Evolutionary conservation across 495 filamentous ascomycete genomes (phyloP).

Genomic region (Ascobolus immersus): DNA sequence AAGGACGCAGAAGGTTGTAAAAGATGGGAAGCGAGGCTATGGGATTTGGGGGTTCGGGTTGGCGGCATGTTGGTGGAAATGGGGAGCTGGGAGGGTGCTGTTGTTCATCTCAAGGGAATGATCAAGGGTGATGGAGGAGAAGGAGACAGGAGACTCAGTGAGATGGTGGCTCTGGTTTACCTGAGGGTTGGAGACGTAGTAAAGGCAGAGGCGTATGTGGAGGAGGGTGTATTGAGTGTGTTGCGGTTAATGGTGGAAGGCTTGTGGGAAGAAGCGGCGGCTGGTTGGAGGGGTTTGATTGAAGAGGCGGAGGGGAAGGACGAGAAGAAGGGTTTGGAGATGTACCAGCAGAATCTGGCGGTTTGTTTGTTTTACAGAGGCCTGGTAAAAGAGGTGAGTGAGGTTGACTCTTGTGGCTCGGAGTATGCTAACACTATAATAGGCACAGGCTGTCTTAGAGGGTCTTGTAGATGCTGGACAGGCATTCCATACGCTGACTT

Average conservation of each 20-base stretch:
- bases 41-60: conserved; percentile 50
- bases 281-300: conserved; percentile 33
- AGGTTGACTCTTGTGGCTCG: too few relatives aligned
- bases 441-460: conserved; percentile 41
- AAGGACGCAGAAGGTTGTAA: conserved; percentile 17
- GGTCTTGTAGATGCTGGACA: conserved; percentile 31
- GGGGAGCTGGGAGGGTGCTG: conserved; percentile 59
- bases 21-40: conserved; percentile 42
- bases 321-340: too few relatives aligned
- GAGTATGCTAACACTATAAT: too few relatives aligned
- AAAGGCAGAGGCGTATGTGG: conserved; percentile 23
- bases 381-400: not conserved
- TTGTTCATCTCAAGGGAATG: conserved; percentile 29
- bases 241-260: conserved; percentile 59
- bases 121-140: conserved; percentile 5
- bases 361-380: not conserved
- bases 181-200: conserved; percentile 51
- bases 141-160: conserved; percentile 16
- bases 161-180: conserved; percentile 37
- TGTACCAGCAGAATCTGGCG: conserved; percentile 1
- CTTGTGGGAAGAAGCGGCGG: conserved; percentile 35
- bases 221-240: conserved; percentile 27
- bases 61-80: conserved; percentile 70
- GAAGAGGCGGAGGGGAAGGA: conserved; percentile 22
- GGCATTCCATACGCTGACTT: conserved; percentile 49